Evolutionary conservation across 495 filamentous ascomycete genomes (phyloP).

Genomic region (Tricharina praecox): DNA sequence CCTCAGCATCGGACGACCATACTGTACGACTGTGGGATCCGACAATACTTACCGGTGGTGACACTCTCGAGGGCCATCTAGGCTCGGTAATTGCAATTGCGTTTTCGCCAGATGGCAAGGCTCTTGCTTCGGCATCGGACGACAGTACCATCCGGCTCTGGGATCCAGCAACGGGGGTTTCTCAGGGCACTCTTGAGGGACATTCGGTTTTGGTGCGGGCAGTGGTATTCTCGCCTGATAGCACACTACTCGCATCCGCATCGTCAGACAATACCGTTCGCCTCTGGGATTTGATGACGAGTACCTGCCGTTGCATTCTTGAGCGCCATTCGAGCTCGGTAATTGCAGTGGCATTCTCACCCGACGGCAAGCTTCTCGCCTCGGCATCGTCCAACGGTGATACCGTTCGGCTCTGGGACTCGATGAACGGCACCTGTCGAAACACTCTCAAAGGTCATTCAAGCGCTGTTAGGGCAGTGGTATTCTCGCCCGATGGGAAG

Average conservation of each 20-base stretch:
- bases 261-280: conserved; percentile 23
- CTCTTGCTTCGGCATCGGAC: conserved; percentile 7
- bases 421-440: conserved; percentile 13
- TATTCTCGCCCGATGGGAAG: conserved; percentile 16
- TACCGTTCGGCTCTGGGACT: conserved; percentile 24
- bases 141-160: conserved; percentile 22
- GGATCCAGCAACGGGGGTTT: conserved; percentile 14
- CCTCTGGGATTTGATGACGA: neutral
- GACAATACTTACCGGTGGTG: conserved; percentile 13
- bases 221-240: conserved; percentile 30
- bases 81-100: neutral
- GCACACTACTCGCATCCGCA: conserved; percentile 24
- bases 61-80: conserved; percentile 7
- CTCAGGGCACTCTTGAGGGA: conserved; percentile 1
- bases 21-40: conserved; percentile 30
- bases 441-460: conserved; percentile 7
- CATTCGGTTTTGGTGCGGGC: conserved; percentile 58
- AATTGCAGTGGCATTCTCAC: conserved; percentile 4
- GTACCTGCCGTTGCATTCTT: conserved; percentile 7
- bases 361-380: conserved; percentile 5
- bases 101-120: conserved; percentile 15
- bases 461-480: neutral
- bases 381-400: conserved; percentile 16
- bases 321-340: conserved; percentile 13
- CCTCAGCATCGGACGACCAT: conserved; percentile 24